Evolutionary conservation across 345 rosid genomes (phyloP), one percentile per base, ranked within the genome.

Genomic region (Citrus mangshanensis): DNA sequence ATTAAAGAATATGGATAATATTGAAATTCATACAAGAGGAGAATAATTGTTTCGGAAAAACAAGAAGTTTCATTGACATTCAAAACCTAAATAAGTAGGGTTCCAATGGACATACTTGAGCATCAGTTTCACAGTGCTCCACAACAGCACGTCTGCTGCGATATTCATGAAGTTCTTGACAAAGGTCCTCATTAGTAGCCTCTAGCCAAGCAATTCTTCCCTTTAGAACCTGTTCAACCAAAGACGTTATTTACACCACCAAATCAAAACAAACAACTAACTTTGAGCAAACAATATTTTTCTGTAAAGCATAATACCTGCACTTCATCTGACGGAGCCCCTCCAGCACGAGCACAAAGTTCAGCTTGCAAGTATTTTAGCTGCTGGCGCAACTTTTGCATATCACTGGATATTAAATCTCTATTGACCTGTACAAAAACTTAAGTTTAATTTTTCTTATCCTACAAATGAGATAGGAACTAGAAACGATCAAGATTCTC

Each of bases 311-410:
- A 79, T 65, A 51, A 61, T 75, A 91, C 97, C 88, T 83, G 92
- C 75, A 86, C 69, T 85, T 89, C 91, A 73, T 89, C 89, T 28
- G 88, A 83, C 68, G 92, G 79, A 78, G 83, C 78, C 68, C 73
- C 88, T 79, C 83, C 89, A 21, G 80, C 85, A 72, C 88, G 89
- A 73, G 92, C 84, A 86, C 83, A 84, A 80, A 92, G 88, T 81
- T 91, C 90, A 51, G 93, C 91, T 87, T 88, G 95, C 76, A 92
- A 80, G 83, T 77, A 80, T 77, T 86, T 88, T 66, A 92, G 81
- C 72, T 91, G 90, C 82, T 91, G 95, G 37, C 92, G 93, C 92
- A 92, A 85, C 82, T 85, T 89, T 84, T 91, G 88, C 88, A 89
- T 89, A 81, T 92, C 97, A 80, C 76, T 86, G 74, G 90, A 84